phyloP scores from a whole-genome alignment of 129 eudicot genomes.

The Pseudognaphalium luteoalbum region DNA sequence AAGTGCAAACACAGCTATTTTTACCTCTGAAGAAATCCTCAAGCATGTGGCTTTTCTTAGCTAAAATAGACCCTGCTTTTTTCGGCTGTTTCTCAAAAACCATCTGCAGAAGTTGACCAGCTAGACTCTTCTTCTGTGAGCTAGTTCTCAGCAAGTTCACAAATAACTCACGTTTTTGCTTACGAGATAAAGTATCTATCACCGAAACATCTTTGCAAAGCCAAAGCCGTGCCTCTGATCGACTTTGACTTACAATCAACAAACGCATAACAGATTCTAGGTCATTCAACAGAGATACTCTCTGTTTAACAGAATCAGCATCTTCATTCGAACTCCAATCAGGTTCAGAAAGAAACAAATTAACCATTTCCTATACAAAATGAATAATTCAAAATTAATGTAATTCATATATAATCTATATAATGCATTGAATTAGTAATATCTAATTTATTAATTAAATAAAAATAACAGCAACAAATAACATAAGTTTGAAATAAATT shows the following conservation, averaged over 20 bases:
- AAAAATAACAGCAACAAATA: too few relatives aligned
- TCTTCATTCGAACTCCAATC: slow-evolving; percentile 39
- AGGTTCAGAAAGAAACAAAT: slow-evolving; percentile 67
- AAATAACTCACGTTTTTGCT: slow-evolving; percentile 55
- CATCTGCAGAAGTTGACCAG: slow-evolving; percentile 70
- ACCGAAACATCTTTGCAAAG: slow-evolving; percentile 73
- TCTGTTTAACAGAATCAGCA: slow-evolving; percentile 38
- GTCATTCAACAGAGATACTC: slow-evolving; percentile 52
- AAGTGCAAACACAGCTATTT: slow-evolving; percentile 16
- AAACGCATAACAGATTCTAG: slow-evolving; percentile 54
- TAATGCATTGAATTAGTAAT: background rate
- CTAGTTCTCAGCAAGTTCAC: slow-evolving; percentile 59
- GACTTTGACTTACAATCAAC: slow-evolving; percentile 58
- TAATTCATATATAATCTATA: too few relatives aligned
- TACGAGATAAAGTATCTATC: slow-evolving; percentile 48
- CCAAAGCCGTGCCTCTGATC: slow-evolving; percentile 95
- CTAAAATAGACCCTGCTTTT: slow-evolving; percentile 62
- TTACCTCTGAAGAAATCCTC: slow-evolving; percentile 79
- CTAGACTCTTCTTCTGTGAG: slow-evolving; percentile 53
- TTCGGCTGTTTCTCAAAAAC: slow-evolving; percentile 69
- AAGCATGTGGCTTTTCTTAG: slow-evolving; percentile 59
- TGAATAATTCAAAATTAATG: background rate
- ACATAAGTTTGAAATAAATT: too few relatives aligned
- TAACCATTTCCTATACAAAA: slow-evolving; percentile 38
- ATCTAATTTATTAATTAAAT: too few relatives aligned